phyloP scores from a whole-genome alignment of 2,329 filamentous ascomycete genomes.

The Neofusicoccum ribis region DNA sequence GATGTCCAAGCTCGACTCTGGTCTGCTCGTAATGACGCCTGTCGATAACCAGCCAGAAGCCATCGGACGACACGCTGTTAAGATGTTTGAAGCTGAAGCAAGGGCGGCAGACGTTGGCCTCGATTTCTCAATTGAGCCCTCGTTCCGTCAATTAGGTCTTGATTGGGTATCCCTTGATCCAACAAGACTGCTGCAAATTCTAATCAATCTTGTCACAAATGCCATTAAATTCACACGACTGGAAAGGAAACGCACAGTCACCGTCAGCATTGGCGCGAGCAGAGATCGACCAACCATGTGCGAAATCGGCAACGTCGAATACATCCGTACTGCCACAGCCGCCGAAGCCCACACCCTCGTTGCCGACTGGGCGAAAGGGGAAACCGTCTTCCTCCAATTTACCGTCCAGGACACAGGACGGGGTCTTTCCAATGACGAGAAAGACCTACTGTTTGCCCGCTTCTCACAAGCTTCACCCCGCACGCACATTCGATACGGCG shows the following conservation, averaged over 20 bases:
- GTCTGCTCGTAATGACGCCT: conserved; percentile 45
- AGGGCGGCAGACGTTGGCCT: conserved; percentile 35
- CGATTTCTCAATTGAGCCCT: conserved; percentile 36
- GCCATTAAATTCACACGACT: conserved; percentile 50
- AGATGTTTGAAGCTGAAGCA: conserved; percentile 43
- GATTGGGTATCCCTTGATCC: conserved; percentile 45
- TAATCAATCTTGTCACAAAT: conserved; percentile 47
- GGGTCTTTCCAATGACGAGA: conserved; percentile 40
- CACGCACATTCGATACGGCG: conserved; percentile 45
- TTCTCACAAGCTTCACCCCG: conserved; percentile 38
- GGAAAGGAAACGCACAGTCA: conserved; percentile 36
- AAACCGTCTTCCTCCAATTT: conserved; percentile 38
- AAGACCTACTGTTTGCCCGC: conserved; percentile 31
- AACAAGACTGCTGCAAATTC: conserved; percentile 45
- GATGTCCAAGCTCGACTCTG: conserved; percentile 47
- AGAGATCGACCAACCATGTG: background rate
- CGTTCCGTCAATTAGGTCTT: conserved; percentile 37
- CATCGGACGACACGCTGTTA: conserved; percentile 32
- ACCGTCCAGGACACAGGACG: conserved; percentile 42
- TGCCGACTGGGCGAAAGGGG: conserved; percentile 37
- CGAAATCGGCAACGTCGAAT: background rate
- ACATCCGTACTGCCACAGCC: conserved; percentile 12
- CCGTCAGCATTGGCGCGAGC: conserved; percentile 39
- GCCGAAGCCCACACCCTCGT: conserved; percentile 9
- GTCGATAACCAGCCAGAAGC: conserved; percentile 12